Evolutionary conservation across 176 grass and related monocot species (phyloP).

Genomic region (Rhipidocladum racemiflorum): DNA sequence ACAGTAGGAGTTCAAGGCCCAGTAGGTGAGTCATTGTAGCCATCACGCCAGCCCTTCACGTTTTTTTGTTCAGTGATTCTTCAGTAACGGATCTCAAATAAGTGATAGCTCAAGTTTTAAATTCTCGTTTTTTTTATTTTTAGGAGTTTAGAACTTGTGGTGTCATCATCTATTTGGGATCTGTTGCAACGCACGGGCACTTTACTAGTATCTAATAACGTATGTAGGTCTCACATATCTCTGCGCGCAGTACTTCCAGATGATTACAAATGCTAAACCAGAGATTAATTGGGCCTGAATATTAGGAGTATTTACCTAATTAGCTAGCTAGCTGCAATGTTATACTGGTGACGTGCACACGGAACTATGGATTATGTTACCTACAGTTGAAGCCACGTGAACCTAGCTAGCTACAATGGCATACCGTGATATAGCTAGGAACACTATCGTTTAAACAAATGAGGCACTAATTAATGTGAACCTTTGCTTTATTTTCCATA

Average conservation of each 20-base stretch:
- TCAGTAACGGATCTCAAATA: too few relatives aligned
- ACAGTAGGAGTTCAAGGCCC: too few relatives aligned
- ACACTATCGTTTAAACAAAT: slow-evolving; percentile 27
- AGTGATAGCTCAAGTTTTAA: too few relatives aligned
- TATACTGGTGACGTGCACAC: not conserved
- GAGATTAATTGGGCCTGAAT: not conserved
- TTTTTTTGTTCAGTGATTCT: too few relatives aligned
- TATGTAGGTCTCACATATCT: slow-evolving; percentile 31
- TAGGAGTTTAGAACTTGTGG: too few relatives aligned
- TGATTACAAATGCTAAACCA: slow-evolving; percentile 3
- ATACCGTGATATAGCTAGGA: not conserved
- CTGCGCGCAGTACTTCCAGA: not conserved
- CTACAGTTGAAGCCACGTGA: slow-evolving; percentile 8
- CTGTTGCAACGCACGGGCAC: too few relatives aligned
- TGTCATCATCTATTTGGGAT: too few relatives aligned
- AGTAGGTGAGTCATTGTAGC: too few relatives aligned
- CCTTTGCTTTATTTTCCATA: slow-evolving; percentile 12
- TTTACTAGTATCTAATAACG: too few relatives aligned
- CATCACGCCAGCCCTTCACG: too few relatives aligned
- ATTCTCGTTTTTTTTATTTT: too few relatives aligned
- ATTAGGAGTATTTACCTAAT: not conserved
- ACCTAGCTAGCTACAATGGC: not conserved
- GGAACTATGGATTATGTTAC: slow-evolving; percentile 19
- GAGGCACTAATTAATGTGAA: slow-evolving; percentile 1
- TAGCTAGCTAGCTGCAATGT: not conserved